A percentile compares a stretch with the other conserved stretches of the same genome.
Conservation (phyloP, 805 yeast species). For the Barnettozyma wickerhamii region DNA sequence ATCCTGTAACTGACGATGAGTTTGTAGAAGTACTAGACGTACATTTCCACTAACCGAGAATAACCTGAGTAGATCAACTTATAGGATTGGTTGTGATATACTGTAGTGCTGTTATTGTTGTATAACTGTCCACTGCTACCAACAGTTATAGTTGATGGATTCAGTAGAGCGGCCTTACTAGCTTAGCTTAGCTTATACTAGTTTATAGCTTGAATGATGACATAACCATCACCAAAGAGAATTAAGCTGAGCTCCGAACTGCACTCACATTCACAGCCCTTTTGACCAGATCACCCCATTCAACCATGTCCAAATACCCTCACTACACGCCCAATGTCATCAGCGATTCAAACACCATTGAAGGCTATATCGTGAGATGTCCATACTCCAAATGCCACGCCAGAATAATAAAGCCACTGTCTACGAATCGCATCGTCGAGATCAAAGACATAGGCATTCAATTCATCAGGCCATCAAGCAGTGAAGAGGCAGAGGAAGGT, state of each 20-base stretch:
- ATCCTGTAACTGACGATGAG: too few species aligned
- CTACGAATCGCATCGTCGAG: neutral
- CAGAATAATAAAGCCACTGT: conserved; percentile 18
- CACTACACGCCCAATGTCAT: neutral
- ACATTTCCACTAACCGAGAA: too few species aligned
- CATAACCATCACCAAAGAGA: neutral
- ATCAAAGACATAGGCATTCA: conserved; percentile 1
- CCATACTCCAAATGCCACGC: conserved; percentile 24
- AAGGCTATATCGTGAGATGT: conserved; percentile 17
- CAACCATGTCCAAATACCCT: neutral
- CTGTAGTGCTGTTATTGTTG: too few species aligned
- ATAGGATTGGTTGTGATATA: too few species aligned
- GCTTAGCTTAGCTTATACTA: too few species aligned
- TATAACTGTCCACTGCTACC: too few species aligned
- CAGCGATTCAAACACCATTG: neutral
- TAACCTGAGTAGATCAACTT: too few species aligned
- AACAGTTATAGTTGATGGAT: too few species aligned
- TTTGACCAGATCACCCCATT: neutral
- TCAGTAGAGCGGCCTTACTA: too few species aligned
- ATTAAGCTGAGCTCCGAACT: too few species aligned
- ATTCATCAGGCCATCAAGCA: conserved; percentile 5
- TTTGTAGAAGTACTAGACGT: too few species aligned
- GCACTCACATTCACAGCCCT: too few species aligned
- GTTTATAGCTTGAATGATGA: neutral
- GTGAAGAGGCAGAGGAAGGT: conserved; percentile 2